Evolutionary conservation across 23 red algal species (phyloP), one percentile per base, ranked within the genome.

Genomic region (Gracilaria domingensis): DNA sequence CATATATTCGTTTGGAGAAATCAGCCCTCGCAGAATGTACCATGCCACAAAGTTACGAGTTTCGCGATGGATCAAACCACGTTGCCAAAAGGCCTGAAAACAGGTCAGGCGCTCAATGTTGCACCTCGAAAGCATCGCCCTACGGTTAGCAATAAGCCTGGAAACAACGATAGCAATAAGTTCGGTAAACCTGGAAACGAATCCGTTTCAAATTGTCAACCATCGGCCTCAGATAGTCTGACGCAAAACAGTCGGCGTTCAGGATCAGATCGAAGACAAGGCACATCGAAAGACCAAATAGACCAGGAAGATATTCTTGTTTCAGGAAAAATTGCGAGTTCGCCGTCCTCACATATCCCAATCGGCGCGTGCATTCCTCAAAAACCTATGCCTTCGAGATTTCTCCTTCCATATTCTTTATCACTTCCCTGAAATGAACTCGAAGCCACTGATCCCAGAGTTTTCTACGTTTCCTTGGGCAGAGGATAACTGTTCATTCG

Each of bases 1-100:
- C 94, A 34, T 84, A 96, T 75, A 85, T 99, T 55, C 94, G 95
- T 18, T 99, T 91, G 97, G 97, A 25, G 97, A 99, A 92, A 51
- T 99, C 7, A 96, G 94, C 56, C 92, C 95, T 12, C 89, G 93
- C 3, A 50, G 87, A 57, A 88, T 99, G 65, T 99, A 96, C 45
- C 89, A 92, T 78, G 62, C 77, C 66, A 77, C 89, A 64, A 62
- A 88, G 8, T 58, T 89, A 28, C 82, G 89, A 30, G 87, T 92
- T 21, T 83, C 38, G 50, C 82, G 66, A 12, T 86, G 83, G 82
- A 83, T 86, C 90, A 86, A 28, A 23, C 45, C 1, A 34, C 6
- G 8, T n/a, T 39, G 32, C 33, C 45, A 18, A 77, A 25, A 51
- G 14, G 8, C 23, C 23, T 45, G 17, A 34, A 17, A 9, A 7